Evolutionary conservation across 1,284 basidiomycete species (phyloP), one percentile per base, ranked within the genome.

Genomic region (Apiotrichum mycotoxinovorans): DNA sequence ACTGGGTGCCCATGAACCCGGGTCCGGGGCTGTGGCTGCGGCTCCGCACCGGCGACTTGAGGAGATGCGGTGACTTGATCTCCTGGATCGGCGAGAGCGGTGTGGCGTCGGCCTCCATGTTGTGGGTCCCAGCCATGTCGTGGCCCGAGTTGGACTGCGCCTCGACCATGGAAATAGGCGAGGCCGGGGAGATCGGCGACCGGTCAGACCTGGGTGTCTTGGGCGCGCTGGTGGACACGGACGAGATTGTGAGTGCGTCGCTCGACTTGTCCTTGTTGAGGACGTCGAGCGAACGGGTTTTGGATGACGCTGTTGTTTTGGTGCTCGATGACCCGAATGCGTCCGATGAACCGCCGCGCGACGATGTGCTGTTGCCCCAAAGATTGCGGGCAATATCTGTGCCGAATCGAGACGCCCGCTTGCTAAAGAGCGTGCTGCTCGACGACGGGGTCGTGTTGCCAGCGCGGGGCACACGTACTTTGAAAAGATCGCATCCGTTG

Each of bases 401-500:
- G 25, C 44, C 51, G 22, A 53, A 40, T 17, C 57, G 53, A 11
- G 57, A 54, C 5, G 52, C 49, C 20, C 57, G 45, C 41, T 54
- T 54, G 53, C 50, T 41, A 35, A 52, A 41, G 2, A 41, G 47
- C 5, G 30, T 9, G 1, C 37, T 30, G 35, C 37, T 23, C 9
- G 48, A 22, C 14, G 46, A 23, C 12, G 46, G 18, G 5, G 44
- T 46, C 5, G 44, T 33, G n/a, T n/a, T 37, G 14, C 42, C 37
- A 5, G 15, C 37, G 22, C 25, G 18, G 9, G 33, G 33, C 20
- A 25, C 14, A 4, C 9, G 82, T 74, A 92, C 91, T 68, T 87
- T 86, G 78, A 91, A 93, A 52, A 93, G 75, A 12, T 90, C 89
- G 63, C 85, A 90, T 17, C 17, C 38, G 49, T 51, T 40, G 38